Evolutionary conservation across 192 early-diverging fungal species (phyloP).

Genomic region (Rhizoclosmatium sp.): DNA sequence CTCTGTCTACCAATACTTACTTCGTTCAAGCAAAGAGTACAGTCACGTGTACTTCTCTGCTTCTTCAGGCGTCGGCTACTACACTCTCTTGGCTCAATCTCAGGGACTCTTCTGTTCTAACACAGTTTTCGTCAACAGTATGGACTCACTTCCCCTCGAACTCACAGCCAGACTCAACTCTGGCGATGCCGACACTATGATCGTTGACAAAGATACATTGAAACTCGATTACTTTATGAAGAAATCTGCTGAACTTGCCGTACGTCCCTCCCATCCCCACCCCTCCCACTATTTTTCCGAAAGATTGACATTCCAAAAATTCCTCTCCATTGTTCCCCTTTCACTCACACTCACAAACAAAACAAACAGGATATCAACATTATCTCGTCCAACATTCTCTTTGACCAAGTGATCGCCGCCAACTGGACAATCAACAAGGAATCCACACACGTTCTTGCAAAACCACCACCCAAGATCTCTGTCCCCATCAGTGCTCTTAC

Average conservation of each 20-base stretch:
- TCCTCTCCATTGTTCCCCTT: background rate
- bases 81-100: slow-evolving; percentile 41
- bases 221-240: slow-evolving; percentile 41
- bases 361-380: slow-evolving; percentile 42
- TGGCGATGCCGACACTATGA: slow-evolving; percentile 24
- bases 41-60: slow-evolving; percentile 44
- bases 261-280: slow-evolving; percentile 2
- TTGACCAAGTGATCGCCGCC: slow-evolving; percentile 31
- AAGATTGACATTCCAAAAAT: too few relatives aligned
- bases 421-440: slow-evolving; percentile 38
- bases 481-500: background rate
- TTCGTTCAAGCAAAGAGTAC: slow-evolving; percentile 13
- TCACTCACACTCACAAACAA: background rate
- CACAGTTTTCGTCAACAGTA: slow-evolving; percentile 41
- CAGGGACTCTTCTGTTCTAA: slow-evolving; percentile 47
- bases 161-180: slow-evolving; percentile 23
- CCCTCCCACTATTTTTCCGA: background rate
- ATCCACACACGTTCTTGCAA: slow-evolving; percentile 12
- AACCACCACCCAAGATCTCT: slow-evolving; percentile 34
- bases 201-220: slow-evolving; percentile 33
- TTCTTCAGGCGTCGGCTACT: slow-evolving; percentile 39
- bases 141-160: slow-evolving; percentile 32
- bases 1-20: slow-evolving; percentile 43
- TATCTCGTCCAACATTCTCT: slow-evolving; percentile 39
- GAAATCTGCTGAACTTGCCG: slow-evolving; percentile 45